Base-by-base conservation (phyloP, 2,329 filamentous ascomycete genomes). In the Aspergillus uvarum region DNA sequence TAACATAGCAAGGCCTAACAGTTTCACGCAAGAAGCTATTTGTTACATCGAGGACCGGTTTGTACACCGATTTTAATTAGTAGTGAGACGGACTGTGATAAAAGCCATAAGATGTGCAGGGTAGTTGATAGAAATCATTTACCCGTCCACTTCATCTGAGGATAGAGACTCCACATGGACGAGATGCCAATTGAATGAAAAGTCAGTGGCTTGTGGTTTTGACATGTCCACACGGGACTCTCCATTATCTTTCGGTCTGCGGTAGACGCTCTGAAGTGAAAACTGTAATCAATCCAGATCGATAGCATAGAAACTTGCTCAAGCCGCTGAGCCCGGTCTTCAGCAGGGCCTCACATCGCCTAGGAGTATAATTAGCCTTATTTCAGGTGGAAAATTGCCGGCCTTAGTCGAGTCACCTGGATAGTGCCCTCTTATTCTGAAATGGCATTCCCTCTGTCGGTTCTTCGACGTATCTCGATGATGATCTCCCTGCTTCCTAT, bases 281-380 rank as follows among this genome's bases (percentile, higher is more conserved):
- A 29, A 8, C 1, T 29, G 8, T 29, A 10, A 29, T 10, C 26
- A 29, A 29, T 29, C 26, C 2, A 29, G 26, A 29, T 29, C 5
- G 7, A 29, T 10, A 10, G 59, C 47, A 53, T 51, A 10, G 54
- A 58, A 22, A 38, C 51, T 29, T 67, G 58, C 54, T 71, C 71
- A 44, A 91, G 74, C 75, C 92, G 96, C 32, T 76, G 74, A 1
- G 89, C 91, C 52, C 93, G 85, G 70, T 96, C 91, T 54, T 85
- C 84, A 31, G 93, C 93, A 71, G 97, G 97, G 68, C 92, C 90
- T 70, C 91, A 92, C 91, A 97, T 96, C 47, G 93, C 92, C 89
- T 92, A 12, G 16, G n/a, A 24, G 50, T 31, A 51, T 16, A 48
- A 47, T 47, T 48, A 50, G 44, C 16, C 14, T 62, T 59, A 60